Base-by-base conservation (phyloP, 768 basidiomycete species). In the Fomitopsis serialis region DNA sequence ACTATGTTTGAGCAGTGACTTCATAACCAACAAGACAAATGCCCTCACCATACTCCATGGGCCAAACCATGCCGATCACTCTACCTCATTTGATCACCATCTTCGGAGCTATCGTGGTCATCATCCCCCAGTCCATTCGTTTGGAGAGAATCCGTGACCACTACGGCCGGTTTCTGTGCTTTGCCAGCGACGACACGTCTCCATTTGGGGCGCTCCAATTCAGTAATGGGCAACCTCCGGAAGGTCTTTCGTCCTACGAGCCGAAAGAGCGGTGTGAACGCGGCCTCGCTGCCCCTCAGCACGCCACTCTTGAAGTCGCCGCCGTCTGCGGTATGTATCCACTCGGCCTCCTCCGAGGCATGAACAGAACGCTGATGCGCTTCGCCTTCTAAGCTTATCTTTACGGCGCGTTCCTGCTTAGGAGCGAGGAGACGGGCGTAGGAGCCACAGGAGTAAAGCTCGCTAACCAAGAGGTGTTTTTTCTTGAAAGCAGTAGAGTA, bases 351-450 rank as follows among this genome's bases (percentile, higher is more conserved):
- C 10, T 29, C 22, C 29, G 35, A 6, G 25, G 27, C 43, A 4
- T 29, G 24, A 9, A 45, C 17, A 2, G 35, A 17, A 4, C 44
- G 8, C 15, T 17, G 23, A 29, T 52, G 42, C 4, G 42, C 21
- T 23, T 13, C 22, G 2, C n/a, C 51, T 17, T 52, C 51, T 9
- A 52, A 22, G 15, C 19, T 45, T 42, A 52, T 23, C 22, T 52
- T 27, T 17, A 52, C 34, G n/a, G 24, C 22, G n/a, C 22, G 42
- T 17, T 34, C 21, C 22, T 52, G 51, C n/a, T 34, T 27, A 2
- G 51, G 51, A 5, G 43, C 51, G 34, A 52, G 51, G 13, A 52
- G 51, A 13, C 51, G 51, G 2, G 42, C 51, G 23, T 52, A 52
- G 3, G 51, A 52, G 12, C 21, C 42, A 25, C 51, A 52, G 21